Evolutionary conservation across 1,139 yeast genomes (phyloP).

Genomic region (Debaryomyces psychrophilus): DNA sequence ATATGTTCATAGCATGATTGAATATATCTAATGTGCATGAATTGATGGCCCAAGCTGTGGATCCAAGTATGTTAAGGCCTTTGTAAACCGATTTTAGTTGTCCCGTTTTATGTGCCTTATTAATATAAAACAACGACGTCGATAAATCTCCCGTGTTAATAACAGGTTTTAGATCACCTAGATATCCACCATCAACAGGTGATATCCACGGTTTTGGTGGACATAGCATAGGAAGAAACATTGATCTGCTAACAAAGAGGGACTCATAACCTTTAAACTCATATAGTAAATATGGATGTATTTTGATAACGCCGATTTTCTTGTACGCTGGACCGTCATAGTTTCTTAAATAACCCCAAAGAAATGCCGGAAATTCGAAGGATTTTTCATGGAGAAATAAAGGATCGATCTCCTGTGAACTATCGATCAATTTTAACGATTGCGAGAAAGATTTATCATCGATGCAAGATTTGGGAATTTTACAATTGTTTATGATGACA

Average conservation of each 20-base stretch:
- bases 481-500: slow-evolving; percentile 25
- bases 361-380: slow-evolving; percentile 14
- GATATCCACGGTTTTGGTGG: slow-evolving; percentile 44
- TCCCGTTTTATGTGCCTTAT: slow-evolving; percentile 34
- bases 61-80: slow-evolving; percentile 35
- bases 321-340: slow-evolving; percentile 6
- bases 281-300: slow-evolving; percentile 31
- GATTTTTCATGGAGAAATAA: slow-evolving; percentile 5
- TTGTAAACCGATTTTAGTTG: slow-evolving; percentile 36
- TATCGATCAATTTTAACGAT: slow-evolving; percentile 9
- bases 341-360: slow-evolving; percentile 11
- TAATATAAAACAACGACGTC: slow-evolving; percentile 25
- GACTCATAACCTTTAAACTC: slow-evolving; percentile 20
- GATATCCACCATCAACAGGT: slow-evolving; percentile 41
- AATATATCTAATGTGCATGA: slow-evolving; percentile 27
- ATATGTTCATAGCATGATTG: slow-evolving; percentile 23
- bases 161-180: slow-evolving; percentile 29
- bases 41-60: slow-evolving; percentile 43
- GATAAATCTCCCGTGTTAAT: slow-evolving; percentile 25
- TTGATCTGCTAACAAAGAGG: slow-evolving; percentile 19
- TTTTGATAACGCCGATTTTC: slow-evolving; percentile 23
- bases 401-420: slow-evolving; percentile 14
- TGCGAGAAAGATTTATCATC: slow-evolving; percentile 7
- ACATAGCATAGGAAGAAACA: slow-evolving; percentile 42
- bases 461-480: slow-evolving; percentile 17